Evolutionary conservation across 208 protist species (phyloP).

Genomic region (Trypanosoma scelopori): DNA sequence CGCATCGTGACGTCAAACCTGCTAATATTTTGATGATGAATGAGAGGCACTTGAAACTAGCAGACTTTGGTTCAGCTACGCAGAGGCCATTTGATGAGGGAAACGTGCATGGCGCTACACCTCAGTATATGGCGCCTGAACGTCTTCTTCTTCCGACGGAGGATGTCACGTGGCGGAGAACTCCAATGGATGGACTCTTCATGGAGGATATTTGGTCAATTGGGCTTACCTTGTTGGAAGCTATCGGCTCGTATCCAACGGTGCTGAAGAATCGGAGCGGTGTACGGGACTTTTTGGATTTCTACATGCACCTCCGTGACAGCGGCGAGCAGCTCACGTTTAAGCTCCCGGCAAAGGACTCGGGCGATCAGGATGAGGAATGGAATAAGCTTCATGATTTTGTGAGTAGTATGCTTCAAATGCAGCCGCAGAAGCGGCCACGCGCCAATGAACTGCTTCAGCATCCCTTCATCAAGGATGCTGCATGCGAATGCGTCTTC

Average conservation of each 20-base stretch:
- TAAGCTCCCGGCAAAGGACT: constrained; percentile 4
- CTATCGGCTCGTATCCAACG: constrained; percentile 20
- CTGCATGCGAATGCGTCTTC: background rate
- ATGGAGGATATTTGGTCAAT: constrained; percentile 53
- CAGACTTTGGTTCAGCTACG: constrained; percentile 70
- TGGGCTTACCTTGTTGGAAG: constrained; percentile 30
- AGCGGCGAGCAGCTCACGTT: constrained; percentile 14
- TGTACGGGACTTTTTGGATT: constrained; percentile 20
- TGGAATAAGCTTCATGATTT: constrained; percentile 46
- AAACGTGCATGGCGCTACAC: constrained; percentile 42
- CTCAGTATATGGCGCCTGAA: constrained; percentile 70
- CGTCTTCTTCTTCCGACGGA: constrained; percentile 40
- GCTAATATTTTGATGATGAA: constrained; percentile 89
- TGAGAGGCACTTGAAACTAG: constrained; percentile 43
- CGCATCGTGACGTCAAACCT: constrained; percentile 94
- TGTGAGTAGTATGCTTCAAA: constrained; percentile 56
- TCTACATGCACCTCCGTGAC: constrained; percentile 31
- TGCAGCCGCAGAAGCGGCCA: constrained; percentile 49
- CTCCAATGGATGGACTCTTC: constrained; percentile 45
- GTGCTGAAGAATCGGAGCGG: constrained; percentile 15
- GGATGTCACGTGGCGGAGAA: constrained; percentile 31
- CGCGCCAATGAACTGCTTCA: constrained; percentile 59
- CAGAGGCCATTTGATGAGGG: constrained; percentile 24
- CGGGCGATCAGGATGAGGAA: background rate
- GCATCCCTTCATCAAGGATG: constrained; percentile 37